Conservation (phyloP, 2,329 filamentous ascomycete genomes). For the Mycocentrospora acerina region DNA sequence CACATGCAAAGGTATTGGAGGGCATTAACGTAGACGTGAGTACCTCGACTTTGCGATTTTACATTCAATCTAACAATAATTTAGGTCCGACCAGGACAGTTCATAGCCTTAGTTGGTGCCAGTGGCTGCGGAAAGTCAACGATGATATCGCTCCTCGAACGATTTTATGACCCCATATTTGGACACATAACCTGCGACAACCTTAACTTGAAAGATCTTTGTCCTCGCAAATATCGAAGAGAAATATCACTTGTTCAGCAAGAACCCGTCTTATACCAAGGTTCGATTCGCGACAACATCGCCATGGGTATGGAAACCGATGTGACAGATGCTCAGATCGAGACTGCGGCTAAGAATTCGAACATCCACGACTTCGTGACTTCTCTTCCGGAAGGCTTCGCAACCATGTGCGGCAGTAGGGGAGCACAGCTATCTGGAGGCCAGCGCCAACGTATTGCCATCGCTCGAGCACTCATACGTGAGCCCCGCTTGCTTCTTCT, state of each 20-base stretch:
- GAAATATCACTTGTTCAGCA: conserved; percentile 87
- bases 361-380: conserved; percentile 37
- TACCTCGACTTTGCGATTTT: not conserved
- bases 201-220: conserved; percentile 70
- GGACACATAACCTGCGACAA: conserved; percentile 81
- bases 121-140: conserved; percentile 94
- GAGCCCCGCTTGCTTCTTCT: conserved; percentile 75
- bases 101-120: conserved; percentile 85
- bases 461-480: conserved; percentile 87
- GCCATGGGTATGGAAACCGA: conserved; percentile 64
- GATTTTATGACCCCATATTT: conserved; percentile 86
- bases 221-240: conserved; percentile 81
- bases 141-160: conserved; percentile 84
- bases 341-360: conserved; percentile 73
- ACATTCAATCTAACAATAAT: not conserved
- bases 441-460: conserved; percentile 93
- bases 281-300: conserved; percentile 88
- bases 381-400: conserved; percentile 56
- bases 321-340: conserved; percentile 72
- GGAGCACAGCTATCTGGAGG: conserved; percentile 61
- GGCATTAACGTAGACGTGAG: conserved; percentile 68
- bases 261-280: conserved; percentile 92
- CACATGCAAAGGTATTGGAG: conserved; percentile 74
- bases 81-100: conserved; percentile 58
- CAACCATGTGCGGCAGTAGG: conserved; percentile 33